Conservation (phyloP, 148 eudicot genomes). For the Camellia granthamiana region DNA sequence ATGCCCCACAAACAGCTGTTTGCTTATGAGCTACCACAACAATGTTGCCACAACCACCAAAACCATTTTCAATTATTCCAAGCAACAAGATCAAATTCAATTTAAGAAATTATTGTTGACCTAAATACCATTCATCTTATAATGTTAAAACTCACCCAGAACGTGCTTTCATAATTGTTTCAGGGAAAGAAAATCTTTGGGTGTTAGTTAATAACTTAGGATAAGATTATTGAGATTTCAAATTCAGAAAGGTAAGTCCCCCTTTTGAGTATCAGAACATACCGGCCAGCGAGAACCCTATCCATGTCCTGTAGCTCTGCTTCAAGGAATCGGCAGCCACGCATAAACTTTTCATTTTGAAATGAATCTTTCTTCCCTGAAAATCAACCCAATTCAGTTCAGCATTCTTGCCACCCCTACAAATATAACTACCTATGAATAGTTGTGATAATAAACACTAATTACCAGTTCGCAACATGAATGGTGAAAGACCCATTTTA, state of each 20-base stretch:
- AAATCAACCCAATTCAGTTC: background rate
- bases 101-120: conserved; percentile 16
- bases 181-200: too few species aligned
- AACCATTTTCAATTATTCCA: conserved; percentile 23
- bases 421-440: background rate
- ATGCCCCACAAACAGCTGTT: conserved; percentile 26
- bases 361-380: conserved; percentile 77
- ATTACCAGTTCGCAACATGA: conserved; percentile 51
- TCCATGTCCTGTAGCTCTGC: conserved; percentile 93
- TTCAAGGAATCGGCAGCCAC: conserved; percentile 89
- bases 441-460: conserved; percentile 8
- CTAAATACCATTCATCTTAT: too few species aligned
- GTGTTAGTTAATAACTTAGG: too few species aligned
- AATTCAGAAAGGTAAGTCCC: background rate
- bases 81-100: conserved; percentile 25
- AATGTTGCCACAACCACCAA: background rate
- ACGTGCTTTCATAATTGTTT: background rate
- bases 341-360: conserved; percentile 81
- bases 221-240: too few species aligned
- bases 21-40: conserved; percentile 14
- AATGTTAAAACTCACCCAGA: background rate
- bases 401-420: background rate
- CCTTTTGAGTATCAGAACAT: conserved; percentile 12
- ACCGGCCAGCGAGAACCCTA: conserved; percentile 82
- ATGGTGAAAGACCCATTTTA: conserved; percentile 78